Conservation (phyloP, 352 stramenopile species). For the Globisporangium paddicum region DNA sequence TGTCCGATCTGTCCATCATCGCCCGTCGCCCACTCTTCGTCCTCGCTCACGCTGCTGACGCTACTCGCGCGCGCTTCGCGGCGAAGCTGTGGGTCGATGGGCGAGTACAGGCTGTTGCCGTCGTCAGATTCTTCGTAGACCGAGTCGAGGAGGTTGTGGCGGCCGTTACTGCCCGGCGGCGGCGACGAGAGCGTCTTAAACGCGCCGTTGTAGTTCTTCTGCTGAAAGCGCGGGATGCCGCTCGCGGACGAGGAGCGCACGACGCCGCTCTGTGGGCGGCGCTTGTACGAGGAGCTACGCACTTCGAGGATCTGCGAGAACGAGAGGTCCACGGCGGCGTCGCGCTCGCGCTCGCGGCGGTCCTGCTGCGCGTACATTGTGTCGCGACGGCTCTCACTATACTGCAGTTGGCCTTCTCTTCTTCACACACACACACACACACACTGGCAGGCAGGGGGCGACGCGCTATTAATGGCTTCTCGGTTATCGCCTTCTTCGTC, state of each 20-base stretch:
- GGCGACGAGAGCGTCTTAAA: constrained; percentile 17
- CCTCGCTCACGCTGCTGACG: constrained; percentile 25
- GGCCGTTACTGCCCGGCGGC: not conserved
- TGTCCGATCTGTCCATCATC: constrained; percentile 40
- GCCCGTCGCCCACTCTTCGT: constrained; percentile 59
- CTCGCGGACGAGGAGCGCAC: constrained; percentile 1
- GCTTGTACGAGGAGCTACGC: constrained; percentile 44
- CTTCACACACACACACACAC: not conserved
- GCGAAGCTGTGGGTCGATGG: constrained; percentile 8
- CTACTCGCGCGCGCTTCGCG: constrained; percentile 17
- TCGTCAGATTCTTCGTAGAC: constrained; percentile 37
- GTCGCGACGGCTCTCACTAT: not conserved
- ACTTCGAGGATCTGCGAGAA: constrained; percentile 81
- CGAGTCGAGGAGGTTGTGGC: constrained; percentile 40
- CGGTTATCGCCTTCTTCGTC: not conserved
- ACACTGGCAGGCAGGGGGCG: not conserved
- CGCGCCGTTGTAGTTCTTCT: not conserved
- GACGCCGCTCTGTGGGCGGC: constrained; percentile 22
- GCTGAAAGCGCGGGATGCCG: constrained; percentile 12
- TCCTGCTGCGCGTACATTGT: constrained; percentile 13
- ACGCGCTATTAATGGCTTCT: not conserved
- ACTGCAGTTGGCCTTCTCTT: no score
- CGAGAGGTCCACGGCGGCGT: constrained; percentile 43
- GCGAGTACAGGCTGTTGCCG: constrained; percentile 13
- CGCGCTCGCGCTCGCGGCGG: constrained; percentile 18